Evolutionary conservation across 2,329 filamentous ascomycete genomes (phyloP), one percentile per base, ranked within the genome.

Genomic region (Microcyclosporella mali): DNA sequence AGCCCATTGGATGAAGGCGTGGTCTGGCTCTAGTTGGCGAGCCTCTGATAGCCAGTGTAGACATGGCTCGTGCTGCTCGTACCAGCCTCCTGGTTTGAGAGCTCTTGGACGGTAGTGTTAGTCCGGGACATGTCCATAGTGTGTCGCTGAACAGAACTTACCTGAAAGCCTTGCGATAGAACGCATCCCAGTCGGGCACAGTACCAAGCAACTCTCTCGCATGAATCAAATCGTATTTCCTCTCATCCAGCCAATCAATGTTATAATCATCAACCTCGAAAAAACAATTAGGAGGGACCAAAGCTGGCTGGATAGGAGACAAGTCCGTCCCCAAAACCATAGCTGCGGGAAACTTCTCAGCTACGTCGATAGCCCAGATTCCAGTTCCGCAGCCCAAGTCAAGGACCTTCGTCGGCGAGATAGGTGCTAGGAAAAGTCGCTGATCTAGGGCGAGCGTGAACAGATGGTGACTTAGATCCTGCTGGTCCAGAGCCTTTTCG

Each of bases 271-370:
- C 65, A 36, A 67, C 59, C 40, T 67, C 61, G 50, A 68, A 67
- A 25, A 47, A 52, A 35, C 58, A 59, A 40, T 66, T 67, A 12
- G 65, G 59, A 1, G 65, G 65, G 3, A 57, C 51, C 52, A 47
- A 53, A 6, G 46, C 41, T 1, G 63, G 64, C 41, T 66, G 65
- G 3, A 62, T 64, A 11, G 61, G 59, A 31, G 53, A 56, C 10
- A 66, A 57, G 40, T 66, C 64, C 8, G 65, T 69, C 30, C 71
- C 72, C 3, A 65, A 66, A 30, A 76, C 65, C 18, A 60, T 54
- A 18, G 53, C 50, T 12, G 52, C 40, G 29, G 55, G 55, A 31
- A 41, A 50, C 17, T 46, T 34, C 19, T 59, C 55, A 9, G 47
- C 54, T 43, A 70, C 66, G 14, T 56, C 56, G 15, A 56, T 49